A percentile compares a stretch with the other conserved stretches of the same genome.
phyloP scores from a whole-genome alignment of 306 rosid genomes.

The Fragaria iinumae region DNA sequence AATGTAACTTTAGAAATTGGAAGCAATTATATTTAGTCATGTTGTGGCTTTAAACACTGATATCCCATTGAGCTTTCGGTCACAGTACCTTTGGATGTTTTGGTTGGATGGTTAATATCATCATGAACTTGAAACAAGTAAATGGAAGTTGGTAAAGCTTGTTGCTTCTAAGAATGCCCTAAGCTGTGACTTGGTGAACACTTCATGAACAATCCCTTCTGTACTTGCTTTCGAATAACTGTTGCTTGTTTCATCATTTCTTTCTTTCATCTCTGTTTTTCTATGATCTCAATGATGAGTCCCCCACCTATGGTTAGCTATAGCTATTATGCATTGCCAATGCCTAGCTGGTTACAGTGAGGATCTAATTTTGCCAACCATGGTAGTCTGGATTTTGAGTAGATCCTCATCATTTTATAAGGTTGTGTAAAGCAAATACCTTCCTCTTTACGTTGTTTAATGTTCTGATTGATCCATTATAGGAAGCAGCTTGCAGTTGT shows the following conservation, averaged over 20 bases:
- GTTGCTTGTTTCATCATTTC: conserved; percentile 1
- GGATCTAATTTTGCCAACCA: conserved; percentile 7
- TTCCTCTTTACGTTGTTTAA: background rate
- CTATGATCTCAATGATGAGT: conserved; percentile 1
- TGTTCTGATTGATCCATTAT: conserved; percentile 5
- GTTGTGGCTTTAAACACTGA: background rate
- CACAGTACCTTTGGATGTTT: background rate
- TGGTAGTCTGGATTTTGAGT: background rate
- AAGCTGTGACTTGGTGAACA: conserved; percentile 3
- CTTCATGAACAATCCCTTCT: background rate
- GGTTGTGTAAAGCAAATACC: background rate
- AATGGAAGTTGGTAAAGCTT: background rate
- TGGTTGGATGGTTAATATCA: background rate
- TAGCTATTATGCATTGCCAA: background rate
- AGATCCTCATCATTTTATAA: background rate
- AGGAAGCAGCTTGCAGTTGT: background rate
- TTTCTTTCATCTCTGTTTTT: too few relatives aligned
- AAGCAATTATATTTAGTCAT: background rate
- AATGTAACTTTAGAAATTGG: background rate
- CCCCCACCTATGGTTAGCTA: background rate
- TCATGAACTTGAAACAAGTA: background rate
- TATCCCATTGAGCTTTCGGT: background rate
- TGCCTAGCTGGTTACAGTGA: conserved; percentile 15
- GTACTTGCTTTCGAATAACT: background rate
- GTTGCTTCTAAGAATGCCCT: conserved; percentile 3